Evolutionary conservation across 768 basidiomycete genomes (phyloP).

Genomic region (Tylopilus rubrobrunneus): DNA sequence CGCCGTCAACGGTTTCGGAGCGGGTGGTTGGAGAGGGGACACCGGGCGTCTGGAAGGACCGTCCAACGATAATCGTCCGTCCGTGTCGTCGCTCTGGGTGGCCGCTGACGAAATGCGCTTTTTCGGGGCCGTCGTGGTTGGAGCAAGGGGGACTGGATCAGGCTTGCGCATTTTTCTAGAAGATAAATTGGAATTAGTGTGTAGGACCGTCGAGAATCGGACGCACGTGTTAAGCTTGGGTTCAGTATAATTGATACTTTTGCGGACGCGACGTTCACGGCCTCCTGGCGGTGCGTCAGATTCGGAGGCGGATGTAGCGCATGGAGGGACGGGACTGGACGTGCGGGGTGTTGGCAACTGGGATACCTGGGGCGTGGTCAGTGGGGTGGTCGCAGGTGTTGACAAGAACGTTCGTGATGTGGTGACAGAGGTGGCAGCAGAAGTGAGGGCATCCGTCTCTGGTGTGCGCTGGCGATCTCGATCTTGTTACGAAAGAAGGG

Average conservation of each 20-base stretch:
- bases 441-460: slow-evolving; percentile 35
- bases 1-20: slow-evolving; percentile 35
- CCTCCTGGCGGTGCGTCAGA: slow-evolving; percentile 29
- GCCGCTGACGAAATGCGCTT: slow-evolving; percentile 41
- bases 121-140: slow-evolving; percentile 32
- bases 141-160: slow-evolving; percentile 44
- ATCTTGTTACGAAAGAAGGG: slow-evolving; percentile 22
- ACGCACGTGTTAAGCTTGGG: slow-evolving; percentile 86
- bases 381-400: slow-evolving; percentile 43
- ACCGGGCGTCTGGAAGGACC: slow-evolving; percentile 32
- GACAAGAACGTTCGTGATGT: slow-evolving; percentile 39
- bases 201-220: neutral
- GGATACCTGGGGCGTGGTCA: slow-evolving; percentile 30
- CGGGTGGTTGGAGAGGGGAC: slow-evolving; percentile 28
- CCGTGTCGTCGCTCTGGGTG: slow-evolving; percentile 35
- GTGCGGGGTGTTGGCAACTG: slow-evolving; percentile 49
- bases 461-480: slow-evolving; percentile 36
- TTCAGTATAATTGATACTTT: slow-evolving; percentile 83
- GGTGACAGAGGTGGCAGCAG: slow-evolving; percentile 30
- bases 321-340: slow-evolving; percentile 42
- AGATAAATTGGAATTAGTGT: slow-evolving; percentile 3
- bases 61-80: slow-evolving; percentile 39
- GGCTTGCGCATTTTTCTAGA: slow-evolving; percentile 88
- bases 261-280: slow-evolving; percentile 58
- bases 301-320: slow-evolving; percentile 33